Evolutionary conservation across 345 rosid species (phyloP).

Genomic region (Murraya paniculata): DNA sequence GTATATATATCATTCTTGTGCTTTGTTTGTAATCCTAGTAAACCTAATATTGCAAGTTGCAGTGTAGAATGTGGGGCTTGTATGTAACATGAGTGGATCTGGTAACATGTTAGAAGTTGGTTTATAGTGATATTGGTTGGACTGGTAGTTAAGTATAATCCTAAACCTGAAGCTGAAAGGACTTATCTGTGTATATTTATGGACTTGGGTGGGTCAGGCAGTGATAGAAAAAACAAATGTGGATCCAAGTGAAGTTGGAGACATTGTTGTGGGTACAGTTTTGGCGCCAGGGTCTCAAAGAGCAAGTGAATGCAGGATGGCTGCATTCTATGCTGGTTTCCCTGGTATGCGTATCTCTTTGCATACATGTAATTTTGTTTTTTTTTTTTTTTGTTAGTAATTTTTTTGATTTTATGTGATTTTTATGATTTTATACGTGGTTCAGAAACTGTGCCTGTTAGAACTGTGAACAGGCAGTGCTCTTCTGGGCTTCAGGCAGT

Average conservation of each 20-base stretch:
- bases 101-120: not conserved
- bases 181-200: not conserved
- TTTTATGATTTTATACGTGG: not conserved
- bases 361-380: not conserved
- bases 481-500: slow-evolving; percentile 99
- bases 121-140: not conserved
- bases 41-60: not conserved
- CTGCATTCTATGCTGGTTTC: slow-evolving; percentile 95
- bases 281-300: slow-evolving; percentile 88
- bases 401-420: not conserved
- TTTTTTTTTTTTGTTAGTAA: not conserved
- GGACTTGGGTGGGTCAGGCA: slow-evolving; percentile 47
- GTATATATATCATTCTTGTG: too few relatives aligned
- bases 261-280: slow-evolving; percentile 93
- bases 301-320: slow-evolving; percentile 97
- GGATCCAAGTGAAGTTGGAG: slow-evolving; percentile 90
- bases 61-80: not conserved
- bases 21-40: too few relatives aligned
- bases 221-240: slow-evolving; percentile 74
- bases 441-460: slow-evolving; percentile 79
- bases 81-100: not conserved
- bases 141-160: not conserved
- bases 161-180: not conserved
- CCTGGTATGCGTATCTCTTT: slow-evolving; percentile 48
- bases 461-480: slow-evolving; percentile 94